phyloP scores from a whole-genome alignment of 2,329 filamentous ascomycete genomes.

The Colletotrichum noveboracense region DNA sequence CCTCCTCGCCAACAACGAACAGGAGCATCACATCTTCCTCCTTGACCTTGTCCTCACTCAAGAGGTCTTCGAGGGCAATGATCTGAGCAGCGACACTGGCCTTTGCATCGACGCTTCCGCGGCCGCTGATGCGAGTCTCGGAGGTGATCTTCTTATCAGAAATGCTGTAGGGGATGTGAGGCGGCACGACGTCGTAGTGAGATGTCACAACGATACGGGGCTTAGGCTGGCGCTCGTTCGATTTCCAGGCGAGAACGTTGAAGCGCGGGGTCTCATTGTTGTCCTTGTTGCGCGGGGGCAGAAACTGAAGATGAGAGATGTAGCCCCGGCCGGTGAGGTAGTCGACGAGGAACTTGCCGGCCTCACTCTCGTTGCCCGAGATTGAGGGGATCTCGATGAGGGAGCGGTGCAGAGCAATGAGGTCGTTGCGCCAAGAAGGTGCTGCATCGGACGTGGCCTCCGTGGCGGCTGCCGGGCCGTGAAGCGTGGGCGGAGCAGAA shows the following conservation, averaged over 20 bases:
- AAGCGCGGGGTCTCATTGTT: constrained; percentile 53
- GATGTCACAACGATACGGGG: constrained; percentile 73
- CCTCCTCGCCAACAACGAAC: constrained; percentile 85
- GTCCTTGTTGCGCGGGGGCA: constrained; percentile 38
- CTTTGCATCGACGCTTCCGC: constrained; percentile 78
- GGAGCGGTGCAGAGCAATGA: constrained; percentile 76
- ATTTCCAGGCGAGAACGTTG: constrained; percentile 77
- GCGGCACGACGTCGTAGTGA: constrained; percentile 83
- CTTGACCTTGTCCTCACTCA: constrained; percentile 43
- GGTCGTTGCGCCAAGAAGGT: constrained; percentile 48
- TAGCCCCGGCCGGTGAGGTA: constrained; percentile 63
- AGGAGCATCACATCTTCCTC: constrained; percentile 62
- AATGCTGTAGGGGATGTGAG: constrained; percentile 72
- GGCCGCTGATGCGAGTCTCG: constrained; percentile 67
- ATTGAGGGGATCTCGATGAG: constrained; percentile 79
- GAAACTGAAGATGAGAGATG: constrained; percentile 44
- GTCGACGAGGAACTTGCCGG: constrained; percentile 71
- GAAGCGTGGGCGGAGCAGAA: neutral
- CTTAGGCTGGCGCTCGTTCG: constrained; percentile 47
- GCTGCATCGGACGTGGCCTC: neutral
- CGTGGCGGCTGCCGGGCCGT: neutral
- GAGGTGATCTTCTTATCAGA: constrained; percentile 47
- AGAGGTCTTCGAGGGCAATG: constrained; percentile 65
- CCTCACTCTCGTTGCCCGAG: constrained; percentile 69
- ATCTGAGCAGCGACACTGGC: constrained; percentile 76